A percentile compares a stretch with the other conserved stretches of the same genome.
These are phyloP conservation scores for Microbotryum intermedium DNA, from an alignment of 1,284 basidiomycete species.

Conservation along the genomic window DNA sequence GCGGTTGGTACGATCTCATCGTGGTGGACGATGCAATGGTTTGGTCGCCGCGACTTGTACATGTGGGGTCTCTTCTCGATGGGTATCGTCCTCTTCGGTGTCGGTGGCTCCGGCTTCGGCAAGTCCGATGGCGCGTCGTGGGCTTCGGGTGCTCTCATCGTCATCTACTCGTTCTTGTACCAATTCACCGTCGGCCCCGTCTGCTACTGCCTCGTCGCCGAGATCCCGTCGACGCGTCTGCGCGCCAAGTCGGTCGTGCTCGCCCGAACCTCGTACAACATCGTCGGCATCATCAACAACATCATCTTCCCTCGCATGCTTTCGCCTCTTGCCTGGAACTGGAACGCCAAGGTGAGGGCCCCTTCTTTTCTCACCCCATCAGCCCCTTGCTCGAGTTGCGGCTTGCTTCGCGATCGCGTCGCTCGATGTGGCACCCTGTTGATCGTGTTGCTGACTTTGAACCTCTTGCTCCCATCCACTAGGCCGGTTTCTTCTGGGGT, in stretches of 20 bases:
- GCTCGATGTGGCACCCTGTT: no score
- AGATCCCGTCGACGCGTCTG: conserved; percentile 43
- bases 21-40: conserved; percentile 41
- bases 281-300: conserved; percentile 34
- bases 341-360: conserved; percentile 36
- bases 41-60: conserved; percentile 44
- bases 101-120: conserved; percentile 44
- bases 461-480: not conserved
- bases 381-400: not conserved
- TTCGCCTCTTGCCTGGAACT: conserved; percentile 44
- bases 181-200: conserved; percentile 41
- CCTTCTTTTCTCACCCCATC: not conserved
- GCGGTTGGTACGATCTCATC: conserved; percentile 40
- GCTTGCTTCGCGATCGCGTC: no score
- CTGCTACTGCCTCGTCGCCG: conserved; percentile 44
- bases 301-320: conserved; percentile 45
- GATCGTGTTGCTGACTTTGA: no score
- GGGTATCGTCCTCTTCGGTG: conserved; percentile 43
- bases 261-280: conserved; percentile 44
- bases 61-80: conserved; percentile 43
- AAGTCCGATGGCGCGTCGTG: conserved; percentile 28
- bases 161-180: conserved; percentile 43
- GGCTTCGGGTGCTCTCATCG: conserved; percentile 42
- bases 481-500: conserved; percentile 39
- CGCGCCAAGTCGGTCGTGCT: conserved; percentile 48